Evolutionary conservation across 768 basidiomycete species (phyloP).

Genomic region (Hygrophoropsis aurantiaca): DNA sequence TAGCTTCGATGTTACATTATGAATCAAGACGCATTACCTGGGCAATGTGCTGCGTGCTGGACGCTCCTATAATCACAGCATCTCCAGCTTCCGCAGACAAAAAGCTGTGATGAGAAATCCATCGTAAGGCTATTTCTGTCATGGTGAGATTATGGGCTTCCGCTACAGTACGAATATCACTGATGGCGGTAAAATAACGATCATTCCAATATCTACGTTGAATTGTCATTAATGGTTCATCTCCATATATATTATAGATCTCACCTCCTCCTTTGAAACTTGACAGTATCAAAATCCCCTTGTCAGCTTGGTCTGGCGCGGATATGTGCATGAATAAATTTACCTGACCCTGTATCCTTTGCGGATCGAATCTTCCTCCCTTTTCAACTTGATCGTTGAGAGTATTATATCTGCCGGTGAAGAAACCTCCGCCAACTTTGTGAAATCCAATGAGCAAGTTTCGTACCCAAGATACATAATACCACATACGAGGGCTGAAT

Average conservation of each 20-base stretch:
- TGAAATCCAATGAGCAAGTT: neutral
- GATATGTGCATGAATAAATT: neutral
- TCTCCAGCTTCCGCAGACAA: conserved; percentile 44
- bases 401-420: conserved; percentile 38
- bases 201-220: conserved; percentile 52
- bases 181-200: conserved; percentile 49
- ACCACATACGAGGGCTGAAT: conserved; percentile 29
- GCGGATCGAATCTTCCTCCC: conserved; percentile 59
- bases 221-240: conserved; percentile 2
- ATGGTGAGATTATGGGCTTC: conserved; percentile 51
- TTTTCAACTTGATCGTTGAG: conserved; percentile 40
- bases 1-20: neutral
- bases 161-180: conserved; percentile 41
- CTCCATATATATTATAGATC: conserved; percentile 17
- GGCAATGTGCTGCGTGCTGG: conserved; percentile 52
- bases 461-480: neutral
- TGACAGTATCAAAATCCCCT: neutral
- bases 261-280: conserved; percentile 42
- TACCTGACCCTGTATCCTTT: conserved; percentile 46
- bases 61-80: conserved; percentile 47
- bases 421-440: conserved; percentile 37
- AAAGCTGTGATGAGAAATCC: conserved; percentile 50
- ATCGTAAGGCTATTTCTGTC: conserved; percentile 47
- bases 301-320: too few species aligned
- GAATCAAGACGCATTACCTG: conserved; percentile 33